Evolutionary conservation across 257 asterid genomes (phyloP), one percentile per base, ranked within the genome.

Genomic region (Echium plantagineum): DNA sequence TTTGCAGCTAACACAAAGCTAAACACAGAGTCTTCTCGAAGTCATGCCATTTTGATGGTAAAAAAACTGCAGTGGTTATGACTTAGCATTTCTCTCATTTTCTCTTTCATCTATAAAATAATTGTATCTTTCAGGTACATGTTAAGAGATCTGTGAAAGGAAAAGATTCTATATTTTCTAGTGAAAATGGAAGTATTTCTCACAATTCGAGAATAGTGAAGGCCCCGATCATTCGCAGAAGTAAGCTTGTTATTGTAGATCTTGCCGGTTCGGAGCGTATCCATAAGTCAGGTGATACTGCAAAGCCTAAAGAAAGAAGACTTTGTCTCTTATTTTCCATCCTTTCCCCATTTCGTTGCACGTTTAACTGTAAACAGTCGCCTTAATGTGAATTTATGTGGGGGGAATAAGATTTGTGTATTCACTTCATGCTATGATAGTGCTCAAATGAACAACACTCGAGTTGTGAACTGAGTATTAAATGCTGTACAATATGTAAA

Each of bases 251-350:
- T 67, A 64, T 90, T 54, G 94, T 90, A 63, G 97, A 90, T 76
- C 94, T 90, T 65, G 97, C 97, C 74, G 97, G 97, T 72, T 90
- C 97, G 48, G 97, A 90, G 77, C 90, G 94, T 60, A 74, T 85
- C 64, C 71, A 83, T 59, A 90, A 90, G 68, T 83, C 97, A 67
- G 96, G 95, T 89, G 67, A 58, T 26, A 5, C 32, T 70, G 31
- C 63, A 66, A 64, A 56, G 38, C 32, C 57, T 58, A 24, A 21
- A 51, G 55, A 16, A 58, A 59, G 55, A 52, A 56, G 6, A 18
- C 6, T 24, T 20, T 18, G 19, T 52, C 19, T 52, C 54, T 51
- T 20, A n/a, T 20, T 52, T 51, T 17, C 6, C 15, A 6, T 10
- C 28, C 21, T 59, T 59, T 21, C 32, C 32, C 18, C 24, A 18